These are phyloP conservation scores for Trichoderma afroharzianum DNA, from an alignment of 2,329 filamentous ascomycete species.

Conservation along the genomic window DNA sequence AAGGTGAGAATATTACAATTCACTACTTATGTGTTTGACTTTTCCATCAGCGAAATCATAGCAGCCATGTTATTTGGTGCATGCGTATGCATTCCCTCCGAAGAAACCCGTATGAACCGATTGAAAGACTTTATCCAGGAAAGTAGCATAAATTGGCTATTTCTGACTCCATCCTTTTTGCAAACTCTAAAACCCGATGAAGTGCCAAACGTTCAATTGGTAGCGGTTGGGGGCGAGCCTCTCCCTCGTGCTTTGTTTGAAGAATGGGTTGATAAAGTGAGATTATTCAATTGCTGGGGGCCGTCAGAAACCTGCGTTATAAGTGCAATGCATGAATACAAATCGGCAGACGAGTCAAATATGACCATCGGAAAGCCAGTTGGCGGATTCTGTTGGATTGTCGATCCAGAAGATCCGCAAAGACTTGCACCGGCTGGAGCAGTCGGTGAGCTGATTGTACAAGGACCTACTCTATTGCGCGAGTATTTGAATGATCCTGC, in stretches of 20 bases:
- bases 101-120: not conserved
- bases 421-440: not conserved
- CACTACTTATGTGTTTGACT: not conserved
- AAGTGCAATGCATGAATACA: not conserved
- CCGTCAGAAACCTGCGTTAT: conserved; percentile 17
- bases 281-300: conserved; percentile 12
- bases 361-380: conserved; percentile 15
- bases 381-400: conserved; percentile 20
- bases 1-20: not conserved
- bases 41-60: not conserved
- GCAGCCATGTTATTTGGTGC: not conserved
- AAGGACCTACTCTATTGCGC: not conserved
- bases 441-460: not conserved
- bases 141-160: not conserved
- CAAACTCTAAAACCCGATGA: not conserved
- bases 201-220: not conserved
- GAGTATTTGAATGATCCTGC: not conserved
- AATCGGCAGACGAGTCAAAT: not conserved
- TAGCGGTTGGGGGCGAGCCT: conserved; percentile 7
- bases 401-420: conserved; percentile 6
- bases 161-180: conserved; percentile 20
- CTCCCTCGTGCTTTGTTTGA: not conserved
- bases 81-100: not conserved
- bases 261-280: conserved; percentile 14
- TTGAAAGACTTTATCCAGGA: not conserved